These are phyloP conservation scores for Ophioceras dolichostomum DNA, from an alignment of 2,329 filamentous ascomycete species.

Conservation along the genomic window DNA sequence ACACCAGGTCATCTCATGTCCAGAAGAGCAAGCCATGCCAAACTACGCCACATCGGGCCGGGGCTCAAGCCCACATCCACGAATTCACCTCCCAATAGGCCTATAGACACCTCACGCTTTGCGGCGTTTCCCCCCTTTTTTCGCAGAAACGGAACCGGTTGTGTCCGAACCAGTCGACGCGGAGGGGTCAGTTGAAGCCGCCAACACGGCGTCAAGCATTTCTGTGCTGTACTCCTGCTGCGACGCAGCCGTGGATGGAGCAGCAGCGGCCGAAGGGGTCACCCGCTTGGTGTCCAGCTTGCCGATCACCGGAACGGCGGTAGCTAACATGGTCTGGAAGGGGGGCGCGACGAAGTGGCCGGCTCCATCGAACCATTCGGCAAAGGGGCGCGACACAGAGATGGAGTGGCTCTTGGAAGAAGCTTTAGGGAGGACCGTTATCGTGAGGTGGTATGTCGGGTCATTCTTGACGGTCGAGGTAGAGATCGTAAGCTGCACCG, in stretches of 20 bases:
- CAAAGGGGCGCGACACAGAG: conserved; percentile 53
- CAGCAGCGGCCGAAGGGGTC: conserved; percentile 17
- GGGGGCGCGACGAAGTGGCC: conserved; percentile 63
- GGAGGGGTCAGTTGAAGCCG: conserved; percentile 12
- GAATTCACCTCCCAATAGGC: too few species aligned
- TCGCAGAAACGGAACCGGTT: conserved; percentile 11
- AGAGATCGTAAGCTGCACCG: conserved; percentile 64
- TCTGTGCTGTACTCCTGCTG: conserved; percentile 22
- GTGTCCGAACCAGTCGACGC: conserved; percentile 8
- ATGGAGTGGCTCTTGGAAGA: conserved; percentile 26
- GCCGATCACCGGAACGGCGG: conserved; percentile 53
- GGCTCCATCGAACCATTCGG: conserved; percentile 61
- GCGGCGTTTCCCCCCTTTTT: conserved; percentile 31
- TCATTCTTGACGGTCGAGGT: conserved; percentile 67
- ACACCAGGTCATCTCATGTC: too few species aligned
- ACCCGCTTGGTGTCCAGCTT: conserved; percentile 50
- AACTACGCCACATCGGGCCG: too few species aligned
- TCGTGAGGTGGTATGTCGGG: conserved; percentile 65
- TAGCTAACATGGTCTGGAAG: conserved; percentile 67
- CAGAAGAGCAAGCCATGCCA: too few species aligned
- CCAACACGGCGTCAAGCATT: conserved; percentile 34
- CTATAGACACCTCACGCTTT: conserved; percentile 29
- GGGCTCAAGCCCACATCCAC: too few species aligned
- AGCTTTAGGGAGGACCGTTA: conserved; percentile 36
- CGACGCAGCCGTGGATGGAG: conserved; percentile 24